phyloP scores from a whole-genome alignment of 495 filamentous ascomycete species.

The Durotheca rogersii region DNA sequence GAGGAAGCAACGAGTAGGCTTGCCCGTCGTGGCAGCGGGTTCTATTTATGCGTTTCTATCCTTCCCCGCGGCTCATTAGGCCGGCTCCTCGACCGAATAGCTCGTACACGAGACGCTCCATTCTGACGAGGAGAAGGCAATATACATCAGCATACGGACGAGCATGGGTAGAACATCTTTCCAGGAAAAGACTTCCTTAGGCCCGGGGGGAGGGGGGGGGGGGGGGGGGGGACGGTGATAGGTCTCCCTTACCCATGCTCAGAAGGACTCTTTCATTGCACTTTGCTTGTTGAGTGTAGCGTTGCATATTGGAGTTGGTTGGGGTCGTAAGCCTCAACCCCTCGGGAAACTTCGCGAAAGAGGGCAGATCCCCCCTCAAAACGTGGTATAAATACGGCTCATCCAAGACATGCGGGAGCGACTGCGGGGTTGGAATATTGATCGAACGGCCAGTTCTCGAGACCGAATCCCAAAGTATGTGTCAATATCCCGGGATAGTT shows the following conservation, averaged over 20 bases:
- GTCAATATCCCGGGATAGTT: conserved; percentile 24
- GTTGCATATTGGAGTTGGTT: conserved; percentile 10
- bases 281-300: background rate
- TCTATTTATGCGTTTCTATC: conserved; percentile 6
- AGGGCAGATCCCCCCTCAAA: conserved; percentile 16
- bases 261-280: background rate
- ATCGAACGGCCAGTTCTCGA: conserved; percentile 1
- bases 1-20: background rate
- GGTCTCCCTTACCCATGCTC: conserved; percentile 1
- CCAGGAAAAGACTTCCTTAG: background rate
- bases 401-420: conserved; percentile 1
- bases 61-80: background rate
- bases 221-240: background rate
- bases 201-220: background rate
- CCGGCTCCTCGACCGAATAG: background rate
- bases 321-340: conserved; percentile 15
- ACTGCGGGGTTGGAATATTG: conserved; percentile 13
- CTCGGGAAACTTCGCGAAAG: conserved; percentile 15
- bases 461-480: conserved; percentile 22
- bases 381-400: conserved; percentile 14
- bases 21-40: background rate
- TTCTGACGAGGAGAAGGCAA: conserved; percentile 8
- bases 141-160: conserved; percentile 15
- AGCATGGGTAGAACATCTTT: too few relatives aligned
- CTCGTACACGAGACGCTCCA: conserved; percentile 1